Conservation (phyloP, 2,329 filamentous ascomycete genomes). For the Sporothrix humicola region DNA sequence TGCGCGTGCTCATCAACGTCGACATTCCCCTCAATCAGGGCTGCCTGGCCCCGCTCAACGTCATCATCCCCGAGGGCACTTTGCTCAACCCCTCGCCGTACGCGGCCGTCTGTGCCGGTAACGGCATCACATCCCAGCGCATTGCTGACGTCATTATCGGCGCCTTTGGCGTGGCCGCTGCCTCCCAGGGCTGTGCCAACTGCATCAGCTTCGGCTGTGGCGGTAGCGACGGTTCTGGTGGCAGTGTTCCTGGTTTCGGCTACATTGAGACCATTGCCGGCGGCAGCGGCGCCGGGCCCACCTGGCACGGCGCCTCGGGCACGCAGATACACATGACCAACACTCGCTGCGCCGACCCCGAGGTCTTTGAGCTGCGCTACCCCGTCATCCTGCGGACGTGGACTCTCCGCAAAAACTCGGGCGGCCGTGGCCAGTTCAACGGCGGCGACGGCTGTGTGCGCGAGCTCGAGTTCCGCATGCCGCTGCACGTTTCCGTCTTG, state of each 20-base stretch:
- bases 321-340: slow-evolving; percentile 45
- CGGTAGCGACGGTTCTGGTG: slow-evolving; percentile 25
- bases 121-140: slow-evolving; percentile 43
- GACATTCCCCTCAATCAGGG: slow-evolving; percentile 51
- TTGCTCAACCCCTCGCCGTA: slow-evolving; percentile 44
- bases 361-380: slow-evolving; percentile 46
- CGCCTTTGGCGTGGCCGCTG: slow-evolving; percentile 42
- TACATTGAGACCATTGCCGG: slow-evolving; percentile 46
- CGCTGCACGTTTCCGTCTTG: neutral
- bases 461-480: slow-evolving; percentile 45
- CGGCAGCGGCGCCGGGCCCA: slow-evolving; percentile 44
- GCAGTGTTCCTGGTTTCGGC: slow-evolving; percentile 40
- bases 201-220: slow-evolving; percentile 45
- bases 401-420: slow-evolving; percentile 41
- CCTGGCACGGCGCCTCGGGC: slow-evolving; percentile 42
- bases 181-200: slow-evolving; percentile 45
- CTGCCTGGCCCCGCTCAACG: slow-evolving; percentile 46
- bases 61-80: slow-evolving; percentile 44
- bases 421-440: slow-evolving; percentile 42
- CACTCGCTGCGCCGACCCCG: slow-evolving; percentile 43
- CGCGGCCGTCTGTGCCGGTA: slow-evolving; percentile 51
- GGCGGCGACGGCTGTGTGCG: slow-evolving; percentile 46
- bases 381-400: slow-evolving; percentile 45
- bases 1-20: slow-evolving; percentile 45
- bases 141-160: slow-evolving; percentile 46